Evolutionary conservation across 2,329 filamentous ascomycete species (phyloP).

Genomic region (Aspergillaceae sp.): DNA sequence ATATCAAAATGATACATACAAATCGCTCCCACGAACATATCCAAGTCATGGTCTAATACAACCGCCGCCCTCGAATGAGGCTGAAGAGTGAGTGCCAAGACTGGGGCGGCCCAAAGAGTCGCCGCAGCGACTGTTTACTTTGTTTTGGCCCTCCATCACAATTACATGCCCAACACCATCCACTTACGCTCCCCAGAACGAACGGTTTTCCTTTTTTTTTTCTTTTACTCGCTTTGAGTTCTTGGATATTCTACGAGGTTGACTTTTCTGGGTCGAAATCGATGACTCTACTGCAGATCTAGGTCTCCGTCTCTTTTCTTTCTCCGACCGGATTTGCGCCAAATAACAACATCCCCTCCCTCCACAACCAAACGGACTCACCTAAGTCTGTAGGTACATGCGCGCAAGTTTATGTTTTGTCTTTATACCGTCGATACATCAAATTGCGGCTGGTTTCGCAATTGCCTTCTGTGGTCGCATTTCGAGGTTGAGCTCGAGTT

Average conservation of each 20-base stretch:
- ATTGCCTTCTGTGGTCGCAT: not conserved
- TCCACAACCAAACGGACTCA: not conserved
- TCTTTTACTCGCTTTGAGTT: no score
- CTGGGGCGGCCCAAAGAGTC: conserved; percentile 6
- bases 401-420: not conserved
- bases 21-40: no score
- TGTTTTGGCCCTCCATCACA: conserved; percentile 3
- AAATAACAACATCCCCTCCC: not conserved
- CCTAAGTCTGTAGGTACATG: not conserved
- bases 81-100: not conserved
- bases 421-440: not conserved
- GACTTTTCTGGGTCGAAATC: not conserved
- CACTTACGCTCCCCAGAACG: not conserved
- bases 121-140: conserved; percentile 20
- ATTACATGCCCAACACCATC: conserved; percentile 2
- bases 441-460: no score
- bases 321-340: not conserved
- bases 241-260: not conserved
- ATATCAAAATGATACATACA: not conserved
- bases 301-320: not conserved
- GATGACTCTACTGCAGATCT: not conserved
- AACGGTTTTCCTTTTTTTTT: no score
- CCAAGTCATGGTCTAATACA: no score
- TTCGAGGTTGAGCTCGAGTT: not conserved
- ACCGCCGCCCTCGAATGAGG: no score